phyloP scores from a whole-genome alignment of 2,329 filamentous ascomycete species.

The Coleophoma eucalyptorum region DNA sequence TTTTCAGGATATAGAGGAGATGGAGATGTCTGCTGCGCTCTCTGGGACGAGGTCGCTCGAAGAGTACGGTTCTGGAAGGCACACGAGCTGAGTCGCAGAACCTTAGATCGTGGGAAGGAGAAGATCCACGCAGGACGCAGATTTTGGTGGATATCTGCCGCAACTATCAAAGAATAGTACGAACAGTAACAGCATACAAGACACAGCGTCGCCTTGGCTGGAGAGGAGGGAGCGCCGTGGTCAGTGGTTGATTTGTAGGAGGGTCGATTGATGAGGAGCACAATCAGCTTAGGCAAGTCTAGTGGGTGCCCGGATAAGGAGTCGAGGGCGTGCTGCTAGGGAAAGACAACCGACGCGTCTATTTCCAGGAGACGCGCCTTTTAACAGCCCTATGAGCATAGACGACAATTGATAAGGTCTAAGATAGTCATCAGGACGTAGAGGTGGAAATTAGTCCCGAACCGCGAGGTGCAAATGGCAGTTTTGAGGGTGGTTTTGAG shows the following conservation, averaged over 20 bases:
- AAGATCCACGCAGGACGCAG: not conserved
- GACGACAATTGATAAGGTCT: too few species aligned
- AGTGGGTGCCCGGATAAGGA: too few species aligned
- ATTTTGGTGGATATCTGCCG: too few species aligned
- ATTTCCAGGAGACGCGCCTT: too few species aligned
- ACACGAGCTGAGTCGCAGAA: slow-evolving; percentile 1
- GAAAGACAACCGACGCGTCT: too few species aligned
- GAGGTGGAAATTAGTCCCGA: too few species aligned
- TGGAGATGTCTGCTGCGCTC: not conserved
- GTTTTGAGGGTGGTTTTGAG: too few species aligned
- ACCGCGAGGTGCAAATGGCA: too few species aligned
- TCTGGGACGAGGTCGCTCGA: not conserved
- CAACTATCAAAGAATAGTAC: not conserved
- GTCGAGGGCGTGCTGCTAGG: too few species aligned
- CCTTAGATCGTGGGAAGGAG: not conserved
- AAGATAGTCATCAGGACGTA: too few species aligned
- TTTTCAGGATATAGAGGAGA: not conserved
- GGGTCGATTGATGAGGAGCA: not conserved
- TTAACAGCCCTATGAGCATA: too few species aligned
- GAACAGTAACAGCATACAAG: not conserved
- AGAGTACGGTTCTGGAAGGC: not conserved
- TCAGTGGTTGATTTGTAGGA: not conserved
- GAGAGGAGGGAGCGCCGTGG: not conserved
- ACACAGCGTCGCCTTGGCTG: not conserved
- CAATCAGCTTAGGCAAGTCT: not conserved